phyloP scores from a whole-genome alignment of 2,329 filamentous ascomycete genomes.

The Exophiala alcalophila region DNA sequence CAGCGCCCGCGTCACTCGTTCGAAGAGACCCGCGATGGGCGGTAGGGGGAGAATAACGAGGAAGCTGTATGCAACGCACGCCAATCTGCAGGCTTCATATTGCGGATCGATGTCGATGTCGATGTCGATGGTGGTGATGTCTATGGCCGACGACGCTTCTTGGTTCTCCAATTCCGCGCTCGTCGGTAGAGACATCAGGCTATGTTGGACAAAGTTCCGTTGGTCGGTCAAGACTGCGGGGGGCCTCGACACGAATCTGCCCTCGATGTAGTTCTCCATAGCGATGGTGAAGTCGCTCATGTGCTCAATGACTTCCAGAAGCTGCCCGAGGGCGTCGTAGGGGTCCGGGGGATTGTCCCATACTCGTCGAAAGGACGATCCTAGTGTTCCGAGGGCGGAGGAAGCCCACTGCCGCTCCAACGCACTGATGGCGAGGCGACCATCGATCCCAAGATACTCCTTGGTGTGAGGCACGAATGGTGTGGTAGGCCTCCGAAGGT shows the following conservation, averaged over 20 bases:
- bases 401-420: not conserved
- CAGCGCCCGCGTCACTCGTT: conserved; percentile 31
- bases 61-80: conserved; percentile 38
- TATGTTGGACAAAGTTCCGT: conserved; percentile 40
- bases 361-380: not conserved
- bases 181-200: conserved; percentile 34
- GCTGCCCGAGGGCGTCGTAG: not conserved
- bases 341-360: conserved; percentile 1
- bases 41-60: conserved; percentile 42
- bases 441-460: not conserved
- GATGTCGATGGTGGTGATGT: conserved; percentile 19
- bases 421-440: not conserved
- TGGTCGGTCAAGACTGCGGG: conserved; percentile 36
- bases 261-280: conserved; percentile 29
- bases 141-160: too few relatives aligned
- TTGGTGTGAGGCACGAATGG: not conserved
- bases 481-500: not conserved
- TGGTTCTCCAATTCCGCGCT: conserved; percentile 23
- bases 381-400: not conserved
- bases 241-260: conserved; percentile 23
- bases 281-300: conserved; percentile 34
- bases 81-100: conserved; percentile 33
- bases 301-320: not conserved
- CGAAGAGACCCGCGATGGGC: conserved; percentile 36
- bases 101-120: conserved; percentile 33